Percentiles rank a stretch among this genome's conserved stretches.
Conservation (phyloP, 441 rosid genomes). For the Erodium chrysanthum region DNA sequence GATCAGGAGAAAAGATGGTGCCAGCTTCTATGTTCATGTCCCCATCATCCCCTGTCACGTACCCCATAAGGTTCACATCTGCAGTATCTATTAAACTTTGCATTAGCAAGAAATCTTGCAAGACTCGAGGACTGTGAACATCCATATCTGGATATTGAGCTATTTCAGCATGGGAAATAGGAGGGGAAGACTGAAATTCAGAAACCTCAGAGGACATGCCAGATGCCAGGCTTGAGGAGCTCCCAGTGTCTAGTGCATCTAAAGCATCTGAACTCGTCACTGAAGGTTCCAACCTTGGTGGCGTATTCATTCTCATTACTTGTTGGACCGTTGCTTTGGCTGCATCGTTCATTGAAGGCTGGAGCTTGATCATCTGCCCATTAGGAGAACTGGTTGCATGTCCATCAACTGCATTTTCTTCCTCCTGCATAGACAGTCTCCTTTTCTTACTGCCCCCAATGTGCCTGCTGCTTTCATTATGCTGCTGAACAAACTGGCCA, state of each 20-base stretch:
- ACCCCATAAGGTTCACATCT: conserved; percentile 25
- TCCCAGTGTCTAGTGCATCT: conserved; percentile 31
- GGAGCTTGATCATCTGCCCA: conserved; percentile 44
- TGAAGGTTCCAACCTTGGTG: conserved; percentile 24
- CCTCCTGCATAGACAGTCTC: conserved; percentile 44
- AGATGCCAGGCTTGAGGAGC: conserved; percentile 28
- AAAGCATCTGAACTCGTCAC: conserved; percentile 27
- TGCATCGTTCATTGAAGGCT: conserved; percentile 45
- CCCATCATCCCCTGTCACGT: conserved; percentile 31
- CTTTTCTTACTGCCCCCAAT: conserved; percentile 38
- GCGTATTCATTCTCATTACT: conserved; percentile 32
- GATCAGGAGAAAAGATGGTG: conserved; percentile 26
- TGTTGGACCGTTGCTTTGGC: conserved; percentile 43
- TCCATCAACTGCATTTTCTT: conserved; percentile 25
- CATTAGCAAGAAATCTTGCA: conserved; percentile 26
- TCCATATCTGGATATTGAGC: conserved; percentile 6
- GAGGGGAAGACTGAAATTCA: conserved; percentile 26
- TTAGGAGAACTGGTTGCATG: conserved; percentile 23
- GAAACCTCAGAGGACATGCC: conserved; percentile 47
- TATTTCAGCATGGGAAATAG: conserved; percentile 15
- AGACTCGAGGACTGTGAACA: conserved; percentile 22
- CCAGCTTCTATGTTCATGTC: conserved; percentile 22
- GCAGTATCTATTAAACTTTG: no score
- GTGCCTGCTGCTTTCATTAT: conserved; percentile 32
- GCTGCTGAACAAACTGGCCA: conserved; percentile 40